These are phyloP conservation scores for Williopsis jadinii DNA, from an alignment of 1,139 yeast genomes.

Conservation along the genomic window DNA sequence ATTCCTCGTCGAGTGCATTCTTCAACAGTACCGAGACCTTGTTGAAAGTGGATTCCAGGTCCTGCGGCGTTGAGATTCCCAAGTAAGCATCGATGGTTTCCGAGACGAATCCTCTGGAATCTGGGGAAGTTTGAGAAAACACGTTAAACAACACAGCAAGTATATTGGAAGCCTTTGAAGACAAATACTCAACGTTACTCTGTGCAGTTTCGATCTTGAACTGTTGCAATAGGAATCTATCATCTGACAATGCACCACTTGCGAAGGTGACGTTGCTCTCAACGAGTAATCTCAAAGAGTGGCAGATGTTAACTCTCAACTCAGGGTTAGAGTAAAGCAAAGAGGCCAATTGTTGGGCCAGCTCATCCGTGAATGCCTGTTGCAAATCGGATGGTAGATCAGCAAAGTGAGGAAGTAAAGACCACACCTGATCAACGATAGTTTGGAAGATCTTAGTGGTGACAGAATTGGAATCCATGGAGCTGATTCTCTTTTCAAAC, in stretches of 20 bases:
- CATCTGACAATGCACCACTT: conserved; percentile 51
- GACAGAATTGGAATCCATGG: conserved; percentile 43
- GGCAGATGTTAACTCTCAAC: conserved; percentile 73
- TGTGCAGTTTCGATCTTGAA: conserved; percentile 53
- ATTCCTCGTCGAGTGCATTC: conserved; percentile 64
- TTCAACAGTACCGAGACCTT: conserved; percentile 78
- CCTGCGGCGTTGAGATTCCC: conserved; percentile 59
- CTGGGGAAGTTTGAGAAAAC: conserved; percentile 79
- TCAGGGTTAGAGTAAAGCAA: conserved; percentile 68
- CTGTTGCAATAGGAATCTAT: conserved; percentile 50
- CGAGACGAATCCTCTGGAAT: conserved; percentile 73
- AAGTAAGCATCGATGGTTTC: conserved; percentile 82
- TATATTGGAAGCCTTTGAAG: conserved; percentile 63
- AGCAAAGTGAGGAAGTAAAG: conserved; percentile 82
- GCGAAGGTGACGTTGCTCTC: conserved; percentile 66
- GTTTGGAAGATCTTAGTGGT: conserved; percentile 75
- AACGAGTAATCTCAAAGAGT: conserved; percentile 69
- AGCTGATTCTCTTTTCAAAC: conserved; percentile 36
- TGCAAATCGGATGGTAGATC: conserved; percentile 75
- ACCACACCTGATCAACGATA: conserved; percentile 87
- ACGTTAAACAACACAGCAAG: conserved; percentile 87
- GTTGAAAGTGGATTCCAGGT: conserved; percentile 69
- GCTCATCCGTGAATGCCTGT: conserved; percentile 58
- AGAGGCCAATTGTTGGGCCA: conserved; percentile 74
- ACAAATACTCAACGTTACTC: conserved; percentile 52